Evolutionary conservation across 306 rosid species (phyloP), one percentile per base, ranked within the genome.

Genomic region (Vigna unguiculata): DNA sequence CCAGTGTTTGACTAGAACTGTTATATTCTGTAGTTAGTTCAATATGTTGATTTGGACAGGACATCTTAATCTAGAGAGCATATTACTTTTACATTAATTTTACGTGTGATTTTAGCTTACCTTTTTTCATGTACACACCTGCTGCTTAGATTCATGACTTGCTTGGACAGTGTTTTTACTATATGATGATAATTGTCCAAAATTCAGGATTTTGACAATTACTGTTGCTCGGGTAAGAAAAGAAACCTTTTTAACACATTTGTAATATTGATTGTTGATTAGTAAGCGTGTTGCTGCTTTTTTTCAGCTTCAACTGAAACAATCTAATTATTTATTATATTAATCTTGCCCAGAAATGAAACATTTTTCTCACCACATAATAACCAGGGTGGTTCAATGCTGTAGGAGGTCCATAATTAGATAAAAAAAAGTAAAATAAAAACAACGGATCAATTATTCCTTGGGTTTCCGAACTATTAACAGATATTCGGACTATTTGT

Each of bases 41-140:
- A 40, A 7, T 30, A 10, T 80, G 14, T 69, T 58, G 79, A 60
- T 68, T 78, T 68, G 69, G 79, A 60, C 60, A 30, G 55, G 63
- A 45, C 61, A 28, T 34, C 48, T 25, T 74, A 72, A 20, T 43
- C 69, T 75, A 49, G 69, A 40, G 62, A 70, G 76, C 45, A 58
- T 75, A 20, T 63, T 77, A 16, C 72, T 32, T 73, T 66, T 72
- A 61, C 66, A 54, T 75, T 52, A 34, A 4, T 45, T 70, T 69
- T 24, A 21, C 64, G n/a, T 58, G 60, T 84, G 75, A 30, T 17
- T 65, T 69, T 40, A 49, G 71, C 75, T 49, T 67, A 8, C 71
- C 41, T 40, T 28, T 20, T 61, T 74, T 57, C 64, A 59, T 79
- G 88, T 80, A 71, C 72, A 82, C 74, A 77, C 75, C 80, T 74